A percentile compares a stretch with the other conserved stretches of the same genome.
Conservation (phyloP, 2,329 filamentous ascomycete species). For the Aspergillus sp. region DNA sequence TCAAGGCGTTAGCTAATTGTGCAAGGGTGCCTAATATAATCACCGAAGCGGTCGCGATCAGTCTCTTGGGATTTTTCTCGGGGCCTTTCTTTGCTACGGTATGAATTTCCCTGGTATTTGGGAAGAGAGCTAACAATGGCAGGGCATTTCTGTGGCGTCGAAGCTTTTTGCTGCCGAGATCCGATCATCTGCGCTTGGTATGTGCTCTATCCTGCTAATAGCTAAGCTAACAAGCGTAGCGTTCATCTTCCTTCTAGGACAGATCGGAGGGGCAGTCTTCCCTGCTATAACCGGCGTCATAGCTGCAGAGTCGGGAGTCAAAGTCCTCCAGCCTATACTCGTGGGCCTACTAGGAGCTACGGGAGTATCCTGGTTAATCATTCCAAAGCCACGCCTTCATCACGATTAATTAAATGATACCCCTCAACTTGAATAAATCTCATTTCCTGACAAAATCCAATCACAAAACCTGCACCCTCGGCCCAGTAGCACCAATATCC, state of each 20-base stretch:
- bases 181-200: slow-evolving; percentile 49
- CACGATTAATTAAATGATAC: slow-evolving; percentile 16
- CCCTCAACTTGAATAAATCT: background rate
- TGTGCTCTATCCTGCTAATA: background rate
- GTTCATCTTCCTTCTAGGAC: slow-evolving; percentile 59
- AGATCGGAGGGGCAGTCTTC: slow-evolving; percentile 57
- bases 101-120: background rate
- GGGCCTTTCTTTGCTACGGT: slow-evolving; percentile 61
- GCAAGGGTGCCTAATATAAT: slow-evolving; percentile 45
- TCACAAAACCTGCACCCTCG: slow-evolving; percentile 15
- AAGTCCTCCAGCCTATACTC: slow-evolving; percentile 54
- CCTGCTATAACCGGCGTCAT: slow-evolving; percentile 57
- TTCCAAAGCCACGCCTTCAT: slow-evolving; percentile 26
- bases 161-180: slow-evolving; percentile 53
- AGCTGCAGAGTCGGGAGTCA: slow-evolving; percentile 47
- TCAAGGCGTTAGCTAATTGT: background rate
- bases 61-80: slow-evolving; percentile 57
- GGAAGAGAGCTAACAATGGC: background rate
- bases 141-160: slow-evolving; percentile 52
- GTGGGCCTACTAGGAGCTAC: slow-evolving; percentile 50
- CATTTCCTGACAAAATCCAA: too few species aligned
- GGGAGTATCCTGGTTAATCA: slow-evolving; percentile 49
- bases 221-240: slow-evolving; percentile 6
- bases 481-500: slow-evolving; percentile 27
- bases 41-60: slow-evolving; percentile 55